Conservation (phyloP, 2,329 filamentous ascomycete genomes). For the Ceratocystis lukuohia region DNA sequence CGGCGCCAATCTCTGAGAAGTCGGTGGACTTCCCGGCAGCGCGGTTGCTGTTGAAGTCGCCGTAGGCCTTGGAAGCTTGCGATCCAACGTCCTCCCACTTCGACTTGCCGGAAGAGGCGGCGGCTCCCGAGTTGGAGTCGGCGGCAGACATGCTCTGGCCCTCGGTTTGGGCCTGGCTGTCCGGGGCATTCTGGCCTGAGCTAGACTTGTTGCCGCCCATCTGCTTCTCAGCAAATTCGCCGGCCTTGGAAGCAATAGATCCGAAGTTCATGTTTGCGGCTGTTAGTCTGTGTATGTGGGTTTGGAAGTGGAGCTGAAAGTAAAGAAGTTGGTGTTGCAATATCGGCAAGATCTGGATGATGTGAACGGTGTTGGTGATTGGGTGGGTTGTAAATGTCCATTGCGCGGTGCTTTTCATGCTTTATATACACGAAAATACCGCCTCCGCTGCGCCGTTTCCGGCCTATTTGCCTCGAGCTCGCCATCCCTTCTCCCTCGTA, state of each 20-base stretch:
- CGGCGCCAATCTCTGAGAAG: slow-evolving; percentile 20
- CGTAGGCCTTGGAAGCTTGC: slow-evolving; percentile 19
- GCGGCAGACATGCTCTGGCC: neutral
- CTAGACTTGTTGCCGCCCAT: slow-evolving; percentile 7
- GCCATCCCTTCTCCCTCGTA: neutral
- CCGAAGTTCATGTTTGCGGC: slow-evolving; percentile 23
- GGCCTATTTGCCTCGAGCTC: neutral
- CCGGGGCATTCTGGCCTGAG: slow-evolving; percentile 10
- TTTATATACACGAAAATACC: neutral
- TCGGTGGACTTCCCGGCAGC: slow-evolving; percentile 18
- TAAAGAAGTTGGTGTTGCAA: neutral
- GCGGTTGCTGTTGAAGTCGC: slow-evolving; percentile 17
- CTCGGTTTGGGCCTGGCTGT: neutral
- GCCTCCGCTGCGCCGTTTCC: neutral
- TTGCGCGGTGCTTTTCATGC: neutral
- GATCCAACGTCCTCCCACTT: slow-evolving; percentile 19
- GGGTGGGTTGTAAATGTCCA: neutral
- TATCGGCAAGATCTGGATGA: neutral
- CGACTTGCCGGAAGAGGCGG: neutral
- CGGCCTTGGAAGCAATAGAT: slow-evolving; percentile 22
- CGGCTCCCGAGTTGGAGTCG: neutral
- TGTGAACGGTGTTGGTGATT: neutral
- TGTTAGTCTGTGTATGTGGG: neutral
- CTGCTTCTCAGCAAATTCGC: slow-evolving; percentile 21
- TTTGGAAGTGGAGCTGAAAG: neutral